Evolutionary conservation across 2,329 filamentous ascomycete species (phyloP), one percentile per base, ranked within the genome.

Genomic region (Dactylonectria estremocensis): DNA sequence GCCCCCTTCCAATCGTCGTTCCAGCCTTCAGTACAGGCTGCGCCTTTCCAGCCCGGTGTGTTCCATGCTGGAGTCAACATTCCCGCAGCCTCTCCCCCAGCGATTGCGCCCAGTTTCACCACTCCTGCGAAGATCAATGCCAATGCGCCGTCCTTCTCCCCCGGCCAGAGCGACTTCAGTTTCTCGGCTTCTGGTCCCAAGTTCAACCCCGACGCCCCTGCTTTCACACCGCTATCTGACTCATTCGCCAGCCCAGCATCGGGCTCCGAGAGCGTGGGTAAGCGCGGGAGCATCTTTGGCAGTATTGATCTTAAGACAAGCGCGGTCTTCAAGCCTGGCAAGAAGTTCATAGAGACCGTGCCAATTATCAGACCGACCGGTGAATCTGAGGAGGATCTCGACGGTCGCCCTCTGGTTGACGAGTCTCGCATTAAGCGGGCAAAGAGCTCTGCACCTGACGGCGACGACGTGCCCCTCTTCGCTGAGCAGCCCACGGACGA

Each of bases 341-440:
- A 93, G 81, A 90, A 90, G 73, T 93, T 91, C 5, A 98, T 91
- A 5, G 98, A 96, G 82, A 94, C 94, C 10, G 88, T 97, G 61
- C 93, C 95, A 0, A 97, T 97, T 69, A 82, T 95, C 10, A 87
- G 86, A 45, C 93, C 93, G 1, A 85, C 90, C 64, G 90, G 85
- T 73, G 81, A 70, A 83, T 84, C 69, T 62, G 80, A 74, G 35
- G 70, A 79, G 10, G 78, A 79, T 31, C 74, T 70, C n/a, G 63
- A 87, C 3, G 86, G 91, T 68, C 90, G 91, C 16, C 89, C 90
- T 28, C 80, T 88, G 20, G 86, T 85, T 10, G 89, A 93, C 64
- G 88, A 92, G 66, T 90, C 89, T 22, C 90, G 94, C 46, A 84
- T 91, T 76, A 98, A 97, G 85, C 90, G 95, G 78, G 90, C 90